Evolutionary conservation across 2,329 filamentous ascomycete genomes (phyloP).

Genomic region (Pseudocercospora fijiensis): DNA sequence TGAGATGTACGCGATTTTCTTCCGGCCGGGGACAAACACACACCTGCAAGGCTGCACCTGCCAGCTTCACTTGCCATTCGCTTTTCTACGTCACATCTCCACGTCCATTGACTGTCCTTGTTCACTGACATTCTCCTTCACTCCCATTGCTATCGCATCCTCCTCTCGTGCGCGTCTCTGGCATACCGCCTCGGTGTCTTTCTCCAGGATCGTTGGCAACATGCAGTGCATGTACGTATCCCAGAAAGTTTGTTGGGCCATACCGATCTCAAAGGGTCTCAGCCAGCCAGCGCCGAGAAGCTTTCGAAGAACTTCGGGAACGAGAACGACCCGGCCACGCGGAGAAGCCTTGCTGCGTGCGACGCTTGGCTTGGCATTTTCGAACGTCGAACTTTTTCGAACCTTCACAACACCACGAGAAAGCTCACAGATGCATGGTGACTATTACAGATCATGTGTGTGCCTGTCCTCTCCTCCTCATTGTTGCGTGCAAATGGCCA

Average conservation of each 20-base stretch:
- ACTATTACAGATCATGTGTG: not conserved
- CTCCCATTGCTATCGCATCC: not conserved
- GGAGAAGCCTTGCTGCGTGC: not conserved
- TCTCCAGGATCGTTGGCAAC: not conserved
- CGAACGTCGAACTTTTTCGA: not conserved
- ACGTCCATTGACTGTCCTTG: not conserved
- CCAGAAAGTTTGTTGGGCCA: not conserved
- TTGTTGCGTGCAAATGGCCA: not conserved
- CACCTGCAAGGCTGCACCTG: too few relatives aligned
- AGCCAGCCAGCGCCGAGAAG: not conserved
- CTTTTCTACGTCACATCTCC: not conserved
- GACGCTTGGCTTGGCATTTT: not conserved
- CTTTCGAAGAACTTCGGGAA: not conserved
- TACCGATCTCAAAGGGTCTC: not conserved
- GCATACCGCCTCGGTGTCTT: not conserved
- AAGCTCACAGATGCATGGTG: not conserved
- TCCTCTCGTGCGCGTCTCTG: not conserved
- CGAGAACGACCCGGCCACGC: not conserved
- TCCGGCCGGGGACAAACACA: not conserved
- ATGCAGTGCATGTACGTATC: not conserved
- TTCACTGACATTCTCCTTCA: not conserved
- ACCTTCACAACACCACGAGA: not conserved
- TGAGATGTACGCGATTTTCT: not conserved
- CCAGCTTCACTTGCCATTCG: not conserved
- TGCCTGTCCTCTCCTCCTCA: not conserved